A percentile compares a stretch with the other conserved stretches of the same genome.
These are phyloP conservation scores for Triticum aestivum DNA, from an alignment of 176 grass and related monocot species.

Conservation along the genomic window IWGSC_CS_RefSeq_v2.1 NC_057806.1:527288897-527289396, in stretches of 20 bases:
- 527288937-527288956: slow-evolving; percentile 8
- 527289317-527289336: slow-evolving; percentile 4
- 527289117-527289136: too few species aligned
- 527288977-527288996: slow-evolving; percentile 27
- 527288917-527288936: slow-evolving; percentile 52
- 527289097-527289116: not conserved
- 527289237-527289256: not conserved
- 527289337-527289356: too few species aligned
- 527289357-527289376: too few species aligned
- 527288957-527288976: not conserved
- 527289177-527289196: not conserved
- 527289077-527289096: slow-evolving; percentile 13
- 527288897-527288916: slow-evolving; percentile 80
- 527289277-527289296: slow-evolving; percentile 1
- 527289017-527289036: not conserved
- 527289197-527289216: not conserved
- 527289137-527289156: not conserved
- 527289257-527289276: slow-evolving; percentile 10
- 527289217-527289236: slow-evolving; percentile 2
- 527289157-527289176: slow-evolving; percentile 5
- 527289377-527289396: not conserved
- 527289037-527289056: not conserved
- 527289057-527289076: slow-evolving; percentile 17
- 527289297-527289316: not conserved
- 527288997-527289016: slow-evolving; percentile 24